Evolutionary conservation across 306 rosid species (phyloP).

Genomic region (Cucurbita argyrosperma): DNA sequence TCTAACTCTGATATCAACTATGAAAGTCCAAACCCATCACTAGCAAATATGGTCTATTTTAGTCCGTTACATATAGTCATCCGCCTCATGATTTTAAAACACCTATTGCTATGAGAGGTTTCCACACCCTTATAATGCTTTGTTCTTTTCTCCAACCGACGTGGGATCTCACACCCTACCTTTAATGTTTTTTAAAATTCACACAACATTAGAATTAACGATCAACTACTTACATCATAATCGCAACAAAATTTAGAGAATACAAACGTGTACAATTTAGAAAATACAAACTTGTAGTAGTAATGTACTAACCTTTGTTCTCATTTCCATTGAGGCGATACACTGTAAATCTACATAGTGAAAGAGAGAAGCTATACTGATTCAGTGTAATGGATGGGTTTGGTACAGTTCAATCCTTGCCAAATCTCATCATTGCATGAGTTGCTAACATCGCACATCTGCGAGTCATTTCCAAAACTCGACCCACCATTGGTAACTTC

Average conservation of each 20-base stretch:
- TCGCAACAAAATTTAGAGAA: background rate
- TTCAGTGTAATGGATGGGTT: background rate
- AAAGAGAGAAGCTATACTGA: background rate
- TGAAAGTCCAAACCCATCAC: no score
- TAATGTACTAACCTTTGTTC: background rate
- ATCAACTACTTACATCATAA: background rate
- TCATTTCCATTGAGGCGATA: background rate
- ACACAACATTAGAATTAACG: background rate
- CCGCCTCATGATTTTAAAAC: no score
- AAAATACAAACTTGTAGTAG: background rate
- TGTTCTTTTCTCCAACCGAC: no score
- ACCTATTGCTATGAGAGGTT: no score
- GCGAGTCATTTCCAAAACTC: slow-evolving; percentile 45
- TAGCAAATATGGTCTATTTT: no score
- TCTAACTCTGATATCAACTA: no score
- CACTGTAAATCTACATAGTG: background rate
- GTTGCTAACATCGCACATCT: slow-evolving; percentile 61
- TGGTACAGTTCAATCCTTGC: slow-evolving; percentile 29
- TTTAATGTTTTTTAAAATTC: no score
- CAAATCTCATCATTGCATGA: slow-evolving; percentile 67
- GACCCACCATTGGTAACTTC: slow-evolving; percentile 46
- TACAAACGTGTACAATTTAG: background rate
- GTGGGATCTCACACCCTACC: no score
- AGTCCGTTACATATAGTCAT: no score
- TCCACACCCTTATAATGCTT: no score